Conservation (phyloP, 2,329 filamentous ascomycete genomes). For the Monascus ruber region DNA sequence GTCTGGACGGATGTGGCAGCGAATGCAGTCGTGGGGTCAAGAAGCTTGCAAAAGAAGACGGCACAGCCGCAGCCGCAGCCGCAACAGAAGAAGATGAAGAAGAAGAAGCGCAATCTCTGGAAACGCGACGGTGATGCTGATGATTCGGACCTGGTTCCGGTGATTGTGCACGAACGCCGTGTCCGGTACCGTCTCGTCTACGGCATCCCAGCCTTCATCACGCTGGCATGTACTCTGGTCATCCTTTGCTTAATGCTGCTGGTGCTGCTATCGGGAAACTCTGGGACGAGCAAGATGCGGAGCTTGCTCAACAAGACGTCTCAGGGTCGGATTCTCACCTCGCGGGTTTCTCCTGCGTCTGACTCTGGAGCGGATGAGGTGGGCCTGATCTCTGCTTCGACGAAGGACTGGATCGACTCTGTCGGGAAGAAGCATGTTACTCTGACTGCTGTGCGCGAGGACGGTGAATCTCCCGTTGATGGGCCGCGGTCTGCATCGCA, state of each 20-base stretch:
- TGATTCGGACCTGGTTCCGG: constrained; percentile 9
- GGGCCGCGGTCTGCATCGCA: too few species aligned
- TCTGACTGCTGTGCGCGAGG: too few species aligned
- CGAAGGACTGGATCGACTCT: too few species aligned
- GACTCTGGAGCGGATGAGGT: too few species aligned
- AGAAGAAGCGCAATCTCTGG: not conserved
- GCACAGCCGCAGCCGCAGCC: too few species aligned
- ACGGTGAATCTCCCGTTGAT: too few species aligned
- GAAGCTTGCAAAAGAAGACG: too few species aligned
- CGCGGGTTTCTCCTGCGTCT: too few species aligned
- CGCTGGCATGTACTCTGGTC: not conserved
- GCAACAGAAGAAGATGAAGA: not conserved
- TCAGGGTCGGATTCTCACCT: not conserved
- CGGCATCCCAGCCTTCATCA: constrained; percentile 22
- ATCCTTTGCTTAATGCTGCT: not conserved
- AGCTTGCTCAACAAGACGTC: not conserved
- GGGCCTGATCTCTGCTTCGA: too few species aligned
- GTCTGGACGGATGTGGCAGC: too few species aligned
- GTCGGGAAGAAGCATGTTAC: too few species aligned
- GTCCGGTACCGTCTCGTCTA: constrained; percentile 24
- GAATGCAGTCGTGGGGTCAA: too few species aligned
- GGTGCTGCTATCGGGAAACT: not conserved
- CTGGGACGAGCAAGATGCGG: not conserved
- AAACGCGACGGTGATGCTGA: not conserved
- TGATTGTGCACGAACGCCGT: constrained; percentile 15